Evolutionary conservation across 768 basidiomycete genomes (phyloP).

Genomic region (Leccinum truebloodii): DNA sequence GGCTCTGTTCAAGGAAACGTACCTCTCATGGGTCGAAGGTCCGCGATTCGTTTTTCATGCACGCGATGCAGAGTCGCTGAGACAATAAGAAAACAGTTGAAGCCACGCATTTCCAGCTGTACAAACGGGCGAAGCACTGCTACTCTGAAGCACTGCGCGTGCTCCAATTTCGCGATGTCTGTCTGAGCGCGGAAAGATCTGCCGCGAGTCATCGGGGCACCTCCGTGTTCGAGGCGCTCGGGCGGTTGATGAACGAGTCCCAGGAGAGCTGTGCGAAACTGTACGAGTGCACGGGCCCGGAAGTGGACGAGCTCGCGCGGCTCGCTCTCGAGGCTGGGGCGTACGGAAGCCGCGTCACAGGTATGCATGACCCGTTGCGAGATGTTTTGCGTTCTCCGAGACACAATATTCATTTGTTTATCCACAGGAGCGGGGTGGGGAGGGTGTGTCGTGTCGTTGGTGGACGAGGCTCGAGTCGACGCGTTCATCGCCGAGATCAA

Average conservation of each 20-base stretch:
- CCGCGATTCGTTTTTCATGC: slow-evolving; percentile 22
- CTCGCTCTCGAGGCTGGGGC: slow-evolving; percentile 73
- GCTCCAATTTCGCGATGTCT: slow-evolving; percentile 71
- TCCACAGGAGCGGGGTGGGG: slow-evolving; percentile 84
- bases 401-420: neutral
- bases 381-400: neutral
- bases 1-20: slow-evolving; percentile 63
- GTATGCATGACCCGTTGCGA: neutral
- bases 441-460: slow-evolving; percentile 83
- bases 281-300: slow-evolving; percentile 80
- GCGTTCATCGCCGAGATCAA: slow-evolving; percentile 64
- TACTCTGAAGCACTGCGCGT: slow-evolving; percentile 81
- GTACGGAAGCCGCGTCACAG: slow-evolving; percentile 29
- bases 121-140: slow-evolving; percentile 81
- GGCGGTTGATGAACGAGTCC: slow-evolving; percentile 76
- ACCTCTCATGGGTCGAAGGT: slow-evolving; percentile 83
- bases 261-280: slow-evolving; percentile 67
- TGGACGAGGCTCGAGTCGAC: slow-evolving; percentile 61
- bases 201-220: slow-evolving; percentile 16
- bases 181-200: slow-evolving; percentile 44
- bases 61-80: neutral
- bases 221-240: slow-evolving; percentile 51
- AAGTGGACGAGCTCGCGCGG: slow-evolving; percentile 67
- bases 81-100: slow-evolving; percentile 46
- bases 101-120: slow-evolving; percentile 78